Evolutionary conservation across 441 rosid species (phyloP).

Genomic region (Manihot esculenta): DNA sequence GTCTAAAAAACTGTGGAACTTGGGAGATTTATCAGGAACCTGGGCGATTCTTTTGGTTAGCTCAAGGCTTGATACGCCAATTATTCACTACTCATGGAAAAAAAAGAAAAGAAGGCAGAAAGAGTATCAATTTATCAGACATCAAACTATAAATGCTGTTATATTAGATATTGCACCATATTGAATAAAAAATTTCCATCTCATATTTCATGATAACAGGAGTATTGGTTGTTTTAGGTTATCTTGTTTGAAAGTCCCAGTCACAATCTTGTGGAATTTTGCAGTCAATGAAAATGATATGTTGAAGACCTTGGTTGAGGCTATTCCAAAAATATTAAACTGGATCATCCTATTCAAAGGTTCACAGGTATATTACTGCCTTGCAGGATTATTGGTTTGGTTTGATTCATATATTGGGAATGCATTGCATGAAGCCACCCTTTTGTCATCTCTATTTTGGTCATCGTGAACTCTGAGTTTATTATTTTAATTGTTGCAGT

Average conservation of each 20-base stretch:
- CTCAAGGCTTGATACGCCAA: neutral
- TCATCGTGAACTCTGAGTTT: constrained; percentile 4
- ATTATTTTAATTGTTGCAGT: neutral
- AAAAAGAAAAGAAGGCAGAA: neutral
- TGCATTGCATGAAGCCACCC: neutral
- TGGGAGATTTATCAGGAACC: neutral
- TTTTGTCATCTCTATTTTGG: neutral
- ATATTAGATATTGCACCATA: neutral
- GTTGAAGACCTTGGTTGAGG: constrained; percentile 56
- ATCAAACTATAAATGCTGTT: constrained; percentile 15
- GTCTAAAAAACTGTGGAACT: neutral
- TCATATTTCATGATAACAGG: constrained; percentile 5
- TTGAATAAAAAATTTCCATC: neutral
- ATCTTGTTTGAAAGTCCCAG: constrained; percentile 25
- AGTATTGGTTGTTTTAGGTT: constrained; percentile 11
- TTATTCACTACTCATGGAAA: neutral
- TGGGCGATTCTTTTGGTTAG: neutral
- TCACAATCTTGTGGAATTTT: constrained; percentile 31
- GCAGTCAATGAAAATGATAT: constrained; percentile 79
- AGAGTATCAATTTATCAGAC: constrained; percentile 19
- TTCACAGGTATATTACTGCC: constrained; percentile 54
- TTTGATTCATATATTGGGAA: neutral
- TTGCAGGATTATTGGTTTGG: neutral
- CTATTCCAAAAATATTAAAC: constrained; percentile 71
- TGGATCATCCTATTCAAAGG: constrained; percentile 71